Base-by-base conservation (phyloP, 192 early-diverging fungal genomes). In the Mortierella hygrophila region DNA sequence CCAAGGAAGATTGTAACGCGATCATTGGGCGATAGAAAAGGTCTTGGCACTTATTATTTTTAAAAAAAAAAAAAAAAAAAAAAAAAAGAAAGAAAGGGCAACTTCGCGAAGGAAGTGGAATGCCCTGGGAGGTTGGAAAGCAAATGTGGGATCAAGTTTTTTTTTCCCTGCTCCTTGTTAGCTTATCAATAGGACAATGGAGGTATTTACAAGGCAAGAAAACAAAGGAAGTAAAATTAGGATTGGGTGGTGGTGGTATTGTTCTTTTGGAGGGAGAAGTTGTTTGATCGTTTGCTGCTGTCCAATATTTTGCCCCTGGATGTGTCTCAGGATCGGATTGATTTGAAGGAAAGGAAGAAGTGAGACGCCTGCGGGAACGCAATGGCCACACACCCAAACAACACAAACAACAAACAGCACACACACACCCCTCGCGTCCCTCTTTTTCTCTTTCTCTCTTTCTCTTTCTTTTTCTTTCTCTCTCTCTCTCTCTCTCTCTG, bases 291-390 rank as follows among this genome's bases (percentile, higher is more conserved):
- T 74, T 57, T 68, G 72, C 71, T 74, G 35, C 49, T 65, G 29
- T 65, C 26, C 60, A 65, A 49, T 49, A 49, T 49, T 23, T 42
- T n/a, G 74, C 75, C 81, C 75, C 81, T 82, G 68, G 68, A 73
- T 72, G 60, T 73, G 81, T 82, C 49, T 73, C 81, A 82, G 69
- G 41, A 72, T 70, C 18, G 20, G 49, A 18, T 21, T 52, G 5
- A 21, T 6, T 40, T 18, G 16, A 52, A 52, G 49, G 18, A 15
- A n/a, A 7, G 54, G 38, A 47, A 46, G 13, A 6, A 21, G 29
- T 32, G 15, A 46, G 15, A 35, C 20, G 74, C 46, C 46, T 40
- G 68, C 38, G 68, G 41, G 65, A 75, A 41, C 63, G 68, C 63
- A 76, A 76, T 54, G 80, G 20, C 74, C 74, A 35, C 65, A 52